These are phyloP conservation scores for Syzygium oleosum DNA, from an alignment of 345 rosid genomes.

Conservation along the genomic window DNA sequence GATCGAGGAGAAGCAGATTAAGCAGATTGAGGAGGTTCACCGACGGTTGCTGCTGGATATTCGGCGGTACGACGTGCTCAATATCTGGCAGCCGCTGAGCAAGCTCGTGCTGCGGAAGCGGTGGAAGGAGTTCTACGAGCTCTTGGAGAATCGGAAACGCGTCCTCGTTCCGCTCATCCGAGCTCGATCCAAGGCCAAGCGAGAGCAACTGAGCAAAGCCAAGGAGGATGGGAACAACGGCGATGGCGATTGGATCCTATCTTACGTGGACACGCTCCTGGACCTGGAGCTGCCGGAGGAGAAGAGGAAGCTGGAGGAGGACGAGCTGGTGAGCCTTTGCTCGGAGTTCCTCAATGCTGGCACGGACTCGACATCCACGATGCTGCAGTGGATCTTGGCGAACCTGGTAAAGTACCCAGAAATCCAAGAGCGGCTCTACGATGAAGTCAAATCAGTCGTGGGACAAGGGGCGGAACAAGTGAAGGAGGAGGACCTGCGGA, in stretches of 20 bases:
- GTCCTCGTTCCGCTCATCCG: neutral
- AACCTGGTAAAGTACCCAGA: conserved; percentile 3
- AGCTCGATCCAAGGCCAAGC: neutral
- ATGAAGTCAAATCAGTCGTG: neutral
- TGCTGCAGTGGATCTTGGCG: conserved; percentile 2
- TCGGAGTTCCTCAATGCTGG: conserved; percentile 5
- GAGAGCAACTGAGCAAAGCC: neutral
- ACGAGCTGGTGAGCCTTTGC: neutral
- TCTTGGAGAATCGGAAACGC: neutral
- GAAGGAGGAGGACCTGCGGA: conserved; percentile 1
- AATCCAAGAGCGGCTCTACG: neutral
- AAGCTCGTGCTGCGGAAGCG: neutral
- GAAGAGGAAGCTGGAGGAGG: conserved; percentile 5
- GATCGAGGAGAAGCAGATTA: neutral
- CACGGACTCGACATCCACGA: conserved; percentile 3
- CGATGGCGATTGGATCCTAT: neutral
- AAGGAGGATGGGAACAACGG: neutral
- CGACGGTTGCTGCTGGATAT: neutral
- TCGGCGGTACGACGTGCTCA: neutral
- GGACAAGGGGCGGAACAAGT: neutral
- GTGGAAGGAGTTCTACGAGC: neutral
- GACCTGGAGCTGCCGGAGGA: conserved; percentile 1
- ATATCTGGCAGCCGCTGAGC: neutral
- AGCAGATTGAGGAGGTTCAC: neutral
- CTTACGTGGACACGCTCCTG: conserved; percentile 1